Evolutionary conservation across 495 filamentous ascomycete species (phyloP), one percentile per base, ranked within the genome.

Genomic region (Trichoderma asperelloides): DNA sequence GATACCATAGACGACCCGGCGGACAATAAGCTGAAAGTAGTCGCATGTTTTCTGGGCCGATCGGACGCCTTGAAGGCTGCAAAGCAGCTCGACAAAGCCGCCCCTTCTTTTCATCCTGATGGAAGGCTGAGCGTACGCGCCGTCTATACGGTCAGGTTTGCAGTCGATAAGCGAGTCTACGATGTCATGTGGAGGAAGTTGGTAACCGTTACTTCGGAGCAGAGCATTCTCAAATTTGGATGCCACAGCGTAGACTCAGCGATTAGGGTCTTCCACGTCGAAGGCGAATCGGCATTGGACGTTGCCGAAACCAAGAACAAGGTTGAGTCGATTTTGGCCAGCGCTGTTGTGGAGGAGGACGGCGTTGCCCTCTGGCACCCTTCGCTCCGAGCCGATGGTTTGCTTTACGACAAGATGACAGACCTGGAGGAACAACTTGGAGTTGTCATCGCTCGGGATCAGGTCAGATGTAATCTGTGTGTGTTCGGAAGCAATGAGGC

Each of bases 161-260:
- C 74, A 51, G 68, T 76, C 18, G 40, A 62, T 6, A 68, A 25
- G 2, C 40, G 16, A 18, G 71, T 82, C 43, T 78, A 76, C 55
- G 71, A 77, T 41, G 74, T 71, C 21, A 62, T 82, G 65, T 71
- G 78, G n/a, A n/a, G n/a, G n/a, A n/a, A n/a, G n/a, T n/a, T n/a
- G n/a, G n/a, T n/a, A n/a, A n/a, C n/a, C n/a, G n/a, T n/a, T n/a
- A n/a, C n/a, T n/a, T n/a, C n/a, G n/a, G n/a, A n/a, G n/a, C n/a
- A n/a, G n/a, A n/a, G n/a, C n/a, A n/a, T n/a, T n/a, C n/a, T n/a
- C n/a, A n/a, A n/a, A n/a, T n/a, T n/a, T n/a, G n/a, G n/a, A n/a
- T n/a, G n/a, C n/a, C n/a, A n/a, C n/a, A n/a, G n/a, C n/a, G n/a
- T n/a, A n/a, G n/a, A n/a, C n/a, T n/a, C n/a, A n/a, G n/a, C n/a